A percentile compares a stretch with the other conserved stretches of the same genome.
Conservation (phyloP, 176 grass and related monocot species). For the Triticum aestivum region DNA sequence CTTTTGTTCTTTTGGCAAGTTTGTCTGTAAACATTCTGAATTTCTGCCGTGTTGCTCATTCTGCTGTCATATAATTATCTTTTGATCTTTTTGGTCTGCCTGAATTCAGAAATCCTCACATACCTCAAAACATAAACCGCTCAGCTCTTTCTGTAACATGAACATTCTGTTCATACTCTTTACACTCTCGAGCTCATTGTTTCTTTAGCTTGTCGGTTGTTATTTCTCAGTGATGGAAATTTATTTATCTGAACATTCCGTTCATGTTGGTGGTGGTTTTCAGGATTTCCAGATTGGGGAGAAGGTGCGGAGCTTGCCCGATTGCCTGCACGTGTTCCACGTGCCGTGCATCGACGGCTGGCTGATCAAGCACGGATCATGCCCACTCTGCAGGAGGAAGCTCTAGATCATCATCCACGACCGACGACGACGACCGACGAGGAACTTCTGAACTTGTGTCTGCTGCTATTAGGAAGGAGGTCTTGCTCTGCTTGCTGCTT, state of each 20-base stretch:
- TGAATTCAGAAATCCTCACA: too few species aligned
- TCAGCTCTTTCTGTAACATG: background rate
- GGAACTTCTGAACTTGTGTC: background rate
- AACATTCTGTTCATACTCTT: background rate
- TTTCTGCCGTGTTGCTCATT: too few species aligned
- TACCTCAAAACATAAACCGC: too few species aligned
- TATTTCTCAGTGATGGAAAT: background rate
- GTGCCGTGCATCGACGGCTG: constrained; percentile 78
- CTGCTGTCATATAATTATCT: too few species aligned
- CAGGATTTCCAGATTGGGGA: constrained; percentile 77
- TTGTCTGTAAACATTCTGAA: too few species aligned
- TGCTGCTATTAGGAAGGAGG: background rate
- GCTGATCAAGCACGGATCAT: constrained; percentile 80
- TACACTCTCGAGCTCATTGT: background rate
- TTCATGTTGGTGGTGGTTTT: background rate
- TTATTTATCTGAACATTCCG: background rate
- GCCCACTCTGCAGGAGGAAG: constrained; percentile 77
- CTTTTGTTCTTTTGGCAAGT: too few species aligned
- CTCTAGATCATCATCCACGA: constrained; percentile 25
- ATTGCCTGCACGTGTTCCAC: constrained; percentile 82
- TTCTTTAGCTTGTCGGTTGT: background rate
- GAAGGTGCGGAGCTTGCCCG: constrained; percentile 71
- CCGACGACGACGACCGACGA: background rate
- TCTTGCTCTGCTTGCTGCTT: background rate
- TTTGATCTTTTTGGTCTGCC: too few species aligned